Percentiles rank a stretch among this genome's conserved stretches.
Evolutionary conservation across 306 rosid genomes (phyloP).

Genomic region (Castanospermum australe): DNA sequence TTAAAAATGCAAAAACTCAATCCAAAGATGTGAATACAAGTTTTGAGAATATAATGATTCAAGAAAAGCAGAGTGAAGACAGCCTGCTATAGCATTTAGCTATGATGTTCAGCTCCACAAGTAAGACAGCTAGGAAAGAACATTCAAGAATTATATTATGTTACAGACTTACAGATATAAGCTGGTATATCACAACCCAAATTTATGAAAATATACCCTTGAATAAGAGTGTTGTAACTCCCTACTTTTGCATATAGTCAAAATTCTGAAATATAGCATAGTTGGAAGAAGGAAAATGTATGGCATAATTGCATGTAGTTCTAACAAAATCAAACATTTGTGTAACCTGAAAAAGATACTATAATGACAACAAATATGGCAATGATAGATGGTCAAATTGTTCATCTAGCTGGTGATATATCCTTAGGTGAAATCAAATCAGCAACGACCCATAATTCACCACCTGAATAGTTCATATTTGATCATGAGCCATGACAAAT

Average conservation of each 20-base stretch:
- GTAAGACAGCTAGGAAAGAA: background rate
- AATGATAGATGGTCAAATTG: background rate
- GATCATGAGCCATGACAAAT: background rate
- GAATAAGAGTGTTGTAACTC: background rate
- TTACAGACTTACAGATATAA: background rate
- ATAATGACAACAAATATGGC: background rate
- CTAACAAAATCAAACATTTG: background rate
- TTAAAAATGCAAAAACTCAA: background rate
- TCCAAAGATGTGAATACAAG: background rate
- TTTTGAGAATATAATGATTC: background rate
- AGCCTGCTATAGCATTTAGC: background rate
- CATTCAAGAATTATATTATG: background rate
- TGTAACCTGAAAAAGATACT: background rate
- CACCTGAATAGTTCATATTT: background rate
- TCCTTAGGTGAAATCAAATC: background rate
- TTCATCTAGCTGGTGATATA: background rate
- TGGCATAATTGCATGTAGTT: background rate
- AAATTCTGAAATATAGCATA: background rate
- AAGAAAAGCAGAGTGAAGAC: background rate
- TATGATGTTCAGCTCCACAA: background rate
- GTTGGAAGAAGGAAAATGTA: background rate
- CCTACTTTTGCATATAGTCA: background rate
- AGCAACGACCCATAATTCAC: background rate
- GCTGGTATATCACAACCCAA: background rate
- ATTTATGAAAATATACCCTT: background rate